phyloP scores from a whole-genome alignment of 2,329 filamentous ascomycete genomes.

The Trichoderma sp. region DNA sequence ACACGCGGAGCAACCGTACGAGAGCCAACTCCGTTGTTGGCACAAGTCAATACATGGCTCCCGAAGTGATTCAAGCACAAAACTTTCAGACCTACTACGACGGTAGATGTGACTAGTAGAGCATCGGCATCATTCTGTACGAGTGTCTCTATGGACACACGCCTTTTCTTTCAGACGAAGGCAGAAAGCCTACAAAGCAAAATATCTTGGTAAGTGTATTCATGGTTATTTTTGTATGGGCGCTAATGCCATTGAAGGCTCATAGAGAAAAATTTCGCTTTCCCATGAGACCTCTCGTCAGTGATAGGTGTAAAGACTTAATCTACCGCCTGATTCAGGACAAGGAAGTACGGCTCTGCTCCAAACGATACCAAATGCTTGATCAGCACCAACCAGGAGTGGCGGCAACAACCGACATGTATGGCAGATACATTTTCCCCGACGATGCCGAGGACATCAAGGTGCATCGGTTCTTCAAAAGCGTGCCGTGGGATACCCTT shows the following conservation, averaged over 20 bases:
- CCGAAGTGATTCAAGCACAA: conserved; percentile 69
- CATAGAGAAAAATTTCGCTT: conserved; percentile 70
- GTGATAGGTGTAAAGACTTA: conserved; percentile 71
- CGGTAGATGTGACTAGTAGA: conserved; percentile 95
- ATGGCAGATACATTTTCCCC: conserved; percentile 67
- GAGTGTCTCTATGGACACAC: conserved; percentile 93
- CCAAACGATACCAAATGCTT: conserved; percentile 67
- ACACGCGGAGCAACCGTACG: conserved; percentile 64
- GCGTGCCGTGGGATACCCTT: conserved; percentile 73
- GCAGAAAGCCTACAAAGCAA: conserved; percentile 75
- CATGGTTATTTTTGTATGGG: background rate
- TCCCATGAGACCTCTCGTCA: conserved; percentile 63
- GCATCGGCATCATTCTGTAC: conserved; percentile 88
- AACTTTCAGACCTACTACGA: conserved; percentile 71
- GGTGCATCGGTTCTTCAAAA: conserved; percentile 78
- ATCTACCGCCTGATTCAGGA: conserved; percentile 70
- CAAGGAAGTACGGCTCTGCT: conserved; percentile 73
- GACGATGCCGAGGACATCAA: conserved; percentile 90
- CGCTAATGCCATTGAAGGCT: conserved; percentile 48
- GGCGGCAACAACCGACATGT: conserved; percentile 25
- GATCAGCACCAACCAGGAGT: conserved; percentile 42
- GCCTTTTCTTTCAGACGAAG: conserved; percentile 79
- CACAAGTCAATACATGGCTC: conserved; percentile 98
- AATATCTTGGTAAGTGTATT: conserved; percentile 67
- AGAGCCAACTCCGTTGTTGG: conserved; percentile 85